phyloP scores from a whole-genome alignment of 176 grass and related monocot genomes.

The Hsuehochloa calcarea region DNA sequence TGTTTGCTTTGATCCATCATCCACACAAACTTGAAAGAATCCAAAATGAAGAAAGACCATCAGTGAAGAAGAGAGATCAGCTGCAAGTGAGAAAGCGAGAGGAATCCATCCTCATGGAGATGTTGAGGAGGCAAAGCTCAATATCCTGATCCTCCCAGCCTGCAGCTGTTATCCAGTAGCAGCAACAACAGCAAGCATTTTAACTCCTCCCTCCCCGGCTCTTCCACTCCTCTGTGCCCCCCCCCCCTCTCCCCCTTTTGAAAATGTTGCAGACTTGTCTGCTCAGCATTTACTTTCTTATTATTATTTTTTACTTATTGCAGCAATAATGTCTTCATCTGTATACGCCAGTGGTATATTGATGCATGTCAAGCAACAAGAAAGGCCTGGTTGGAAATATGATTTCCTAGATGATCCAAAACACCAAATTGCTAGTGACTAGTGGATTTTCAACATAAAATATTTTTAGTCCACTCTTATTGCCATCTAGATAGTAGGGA shows the following conservation, averaged over 20 bases:
- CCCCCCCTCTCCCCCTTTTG: background rate
- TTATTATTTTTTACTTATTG: background rate
- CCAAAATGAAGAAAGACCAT: background rate
- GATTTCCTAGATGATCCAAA: background rate
- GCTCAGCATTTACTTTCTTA: background rate
- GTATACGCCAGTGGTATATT: background rate
- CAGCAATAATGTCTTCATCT: background rate
- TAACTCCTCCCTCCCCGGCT: too few species aligned
- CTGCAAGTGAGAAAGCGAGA: constrained; percentile 14
- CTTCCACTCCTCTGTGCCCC: background rate
- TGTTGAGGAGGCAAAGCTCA: background rate
- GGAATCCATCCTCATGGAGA: background rate
- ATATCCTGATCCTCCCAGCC: background rate
- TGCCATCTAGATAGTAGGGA: background rate
- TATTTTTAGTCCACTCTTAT: background rate
- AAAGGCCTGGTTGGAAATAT: background rate
- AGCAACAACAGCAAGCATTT: too few species aligned
- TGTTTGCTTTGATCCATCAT: background rate
- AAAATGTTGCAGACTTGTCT: background rate
- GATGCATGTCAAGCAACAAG: background rate
- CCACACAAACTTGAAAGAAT: background rate
- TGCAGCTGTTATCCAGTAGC: too few species aligned
- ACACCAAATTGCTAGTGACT: background rate
- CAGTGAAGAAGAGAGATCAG: background rate
- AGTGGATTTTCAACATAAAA: background rate